Base-by-base conservation (phyloP, 2,329 filamentous ascomycete genomes). In the Fusarium robinianum region DNA sequence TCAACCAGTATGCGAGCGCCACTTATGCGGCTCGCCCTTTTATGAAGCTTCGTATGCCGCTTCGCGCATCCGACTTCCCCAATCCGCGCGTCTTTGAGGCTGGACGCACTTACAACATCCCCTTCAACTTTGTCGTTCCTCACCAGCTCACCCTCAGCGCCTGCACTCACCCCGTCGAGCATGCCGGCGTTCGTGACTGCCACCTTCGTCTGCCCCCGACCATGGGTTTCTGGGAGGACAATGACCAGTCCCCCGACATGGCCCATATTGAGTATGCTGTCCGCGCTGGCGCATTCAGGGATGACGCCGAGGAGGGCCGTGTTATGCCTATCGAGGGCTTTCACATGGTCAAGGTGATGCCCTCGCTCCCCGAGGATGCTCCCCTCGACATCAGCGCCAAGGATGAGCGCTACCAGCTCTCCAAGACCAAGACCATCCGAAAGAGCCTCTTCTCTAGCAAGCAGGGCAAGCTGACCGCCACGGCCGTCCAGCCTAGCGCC, bases 91-190 rank as follows among this genome's bases (percentile, higher is more conserved):
- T 79, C 19, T 75, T 81, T 46, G 67, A 75, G 61, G 67, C 71
- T n/a, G 76, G 72, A 3, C 62, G 63, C 51, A 70, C 68, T 17
- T 78, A 79, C 63, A 71, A 59, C 10, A 63, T 83, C 16, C 79
- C 79, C n/a, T 79, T 83, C 67, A 66, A 79, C 66, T 83, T 83
- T 52, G 74, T 82, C 45, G 72, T 83, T 11, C 79, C 79, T n/a
- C 69, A 71, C 52, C 73, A 80, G 40, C 74, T 83, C 46, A 81
- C 79, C 12, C 68, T 81, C 35, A 73, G 72, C 46, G 77, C 79
- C 12, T 83, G 79, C 69, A 75, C 67, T 55, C 79, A 82, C 66
- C 55, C 62, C 18, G 70, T 73, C 40, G 65, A 68, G 26, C 69
- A 69, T 26, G 65, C 68, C n/a, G 66, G 66, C 32, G 68, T 82